Evolutionary conservation across 352 stramenopile species (phyloP).

Genomic region (Thalassiosira exigua): DNA sequence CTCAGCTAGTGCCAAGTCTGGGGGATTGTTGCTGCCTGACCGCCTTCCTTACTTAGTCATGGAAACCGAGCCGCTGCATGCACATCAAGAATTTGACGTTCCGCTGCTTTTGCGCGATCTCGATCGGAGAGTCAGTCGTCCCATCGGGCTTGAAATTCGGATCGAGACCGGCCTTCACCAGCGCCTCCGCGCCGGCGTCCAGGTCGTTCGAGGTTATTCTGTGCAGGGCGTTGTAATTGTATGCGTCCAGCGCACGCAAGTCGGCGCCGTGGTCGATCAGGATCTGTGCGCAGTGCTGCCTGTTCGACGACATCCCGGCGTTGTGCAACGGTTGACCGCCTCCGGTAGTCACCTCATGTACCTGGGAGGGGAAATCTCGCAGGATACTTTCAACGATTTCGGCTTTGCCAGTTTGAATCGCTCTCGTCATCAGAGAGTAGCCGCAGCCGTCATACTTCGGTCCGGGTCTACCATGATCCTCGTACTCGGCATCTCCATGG

Average conservation of each 20-base stretch:
- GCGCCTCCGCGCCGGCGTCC: conserved; percentile 67
- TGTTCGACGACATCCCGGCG: conserved; percentile 73
- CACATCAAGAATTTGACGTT: conserved; percentile 74
- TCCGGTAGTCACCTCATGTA: conserved; percentile 76
- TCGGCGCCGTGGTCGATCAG: conserved; percentile 73
- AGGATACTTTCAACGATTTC: conserved; percentile 72
- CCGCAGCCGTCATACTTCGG: conserved; percentile 69
- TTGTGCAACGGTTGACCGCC: conserved; percentile 77
- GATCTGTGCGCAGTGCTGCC: conserved; percentile 63
- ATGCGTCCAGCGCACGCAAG: conserved; percentile 71
- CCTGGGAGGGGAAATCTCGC: conserved; percentile 60
- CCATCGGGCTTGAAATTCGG: conserved; percentile 49
- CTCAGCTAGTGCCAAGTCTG: too few relatives aligned
- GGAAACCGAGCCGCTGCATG: conserved; percentile 68
- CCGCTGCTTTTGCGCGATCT: conserved; percentile 62
- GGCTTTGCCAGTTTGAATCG: conserved; percentile 62
- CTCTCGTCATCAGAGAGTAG: conserved; percentile 66
- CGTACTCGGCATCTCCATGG: conserved; percentile 38
- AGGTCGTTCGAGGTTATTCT: conserved; percentile 84
- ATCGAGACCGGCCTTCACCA: conserved; percentile 69
- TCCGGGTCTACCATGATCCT: conserved; percentile 47
- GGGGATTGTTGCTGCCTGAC: too few relatives aligned
- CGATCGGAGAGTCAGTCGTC: conserved; percentile 60
- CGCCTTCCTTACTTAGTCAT: too few relatives aligned
- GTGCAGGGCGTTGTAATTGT: conserved; percentile 81